Evolutionary conservation across 1,139 yeast species (phyloP), one percentile per base, ranked within the genome.

Genomic region (Candida smagusa): DNA sequence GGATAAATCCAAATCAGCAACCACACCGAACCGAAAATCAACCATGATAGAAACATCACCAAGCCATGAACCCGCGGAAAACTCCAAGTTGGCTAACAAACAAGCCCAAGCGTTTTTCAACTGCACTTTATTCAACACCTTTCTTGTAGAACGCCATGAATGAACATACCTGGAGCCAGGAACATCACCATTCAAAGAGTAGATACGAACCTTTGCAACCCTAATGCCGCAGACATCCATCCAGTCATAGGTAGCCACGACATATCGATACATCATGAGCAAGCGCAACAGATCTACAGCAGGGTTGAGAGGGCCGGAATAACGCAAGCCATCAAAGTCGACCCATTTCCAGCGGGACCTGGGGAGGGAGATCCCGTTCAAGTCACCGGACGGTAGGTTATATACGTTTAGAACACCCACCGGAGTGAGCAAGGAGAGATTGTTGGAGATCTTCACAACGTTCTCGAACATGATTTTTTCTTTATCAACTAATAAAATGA

Each of bases 281-380:
- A 69, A 71, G 7, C 61, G 55, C 13, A 78, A 45, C 33, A 71
- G 74, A 8, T 45, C 40, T 4, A 77, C 36, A 2, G 53, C 24
- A 22, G 57, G 48, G 43, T 50, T 46, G 12, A 39, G 28, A 6
- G 57, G 42, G 12, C 40, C 25, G 2, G 33, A 40, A 36, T 45
- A 44, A 5, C 44, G 40, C 9, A 64, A 49, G 40, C 49, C 51
- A 35, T 54, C 56, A 9, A 64, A 50, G 46, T 77, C 79, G 22
- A 75, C 56, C 85, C 84, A 79, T 40, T 43, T 53, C 85, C 85
- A 81, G 0, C 61, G 26, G 9, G 30, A 38, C 3, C 13, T 8
- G 29, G 31, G 23, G 2, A 11, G 8, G 6, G 8, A 7, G 3
- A 22, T 7, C 5, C 41, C 38, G 11, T n/a, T 12, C 21, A 34